Evolutionary conservation across 176 grass and related monocot genomes (phyloP).

Genomic region (Rhynchospora pubera): DNA sequence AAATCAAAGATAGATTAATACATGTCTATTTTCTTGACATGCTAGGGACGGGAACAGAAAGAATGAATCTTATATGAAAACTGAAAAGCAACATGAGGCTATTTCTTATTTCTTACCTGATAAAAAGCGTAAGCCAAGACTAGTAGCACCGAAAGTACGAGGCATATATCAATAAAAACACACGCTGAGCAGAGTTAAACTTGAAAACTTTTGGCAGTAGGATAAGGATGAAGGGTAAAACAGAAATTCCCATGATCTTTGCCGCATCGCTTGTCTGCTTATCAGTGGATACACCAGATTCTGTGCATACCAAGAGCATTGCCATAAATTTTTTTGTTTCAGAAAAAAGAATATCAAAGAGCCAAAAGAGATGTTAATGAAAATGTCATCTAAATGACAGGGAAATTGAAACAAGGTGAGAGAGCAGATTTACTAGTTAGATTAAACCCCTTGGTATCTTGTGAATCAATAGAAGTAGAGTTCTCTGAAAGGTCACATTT

Average conservation of each 20-base stretch:
- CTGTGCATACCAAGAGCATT: slow-evolving; percentile 27
- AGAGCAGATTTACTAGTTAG: slow-evolving; percentile 42
- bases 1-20: slow-evolving; percentile 3
- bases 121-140: slow-evolving; percentile 75
- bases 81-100: neutral
- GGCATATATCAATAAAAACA: slow-evolving; percentile 52
- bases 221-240: slow-evolving; percentile 83
- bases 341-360: neutral
- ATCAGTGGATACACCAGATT: slow-evolving; percentile 76
- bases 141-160: slow-evolving; percentile 50
- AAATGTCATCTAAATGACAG: neutral
- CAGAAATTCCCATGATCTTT: slow-evolving; percentile 78
- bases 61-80: neutral
- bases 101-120: slow-evolving; percentile 62
- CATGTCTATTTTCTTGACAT: neutral
- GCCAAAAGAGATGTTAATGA: neutral
- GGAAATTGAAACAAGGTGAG: neutral
- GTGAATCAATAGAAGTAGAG: slow-evolving; percentile 54
- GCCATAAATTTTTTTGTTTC: slow-evolving; percentile 1
- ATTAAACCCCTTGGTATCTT: slow-evolving; percentile 57
- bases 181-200: slow-evolving; percentile 46
- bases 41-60: neutral
- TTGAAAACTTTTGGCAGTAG: slow-evolving; percentile 68
- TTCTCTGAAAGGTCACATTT: slow-evolving; percentile 59
- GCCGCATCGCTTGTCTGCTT: slow-evolving; percentile 68